Evolutionary conservation across 768 basidiomycete species (phyloP).

Genomic region (Phylloporus sp.): DNA sequence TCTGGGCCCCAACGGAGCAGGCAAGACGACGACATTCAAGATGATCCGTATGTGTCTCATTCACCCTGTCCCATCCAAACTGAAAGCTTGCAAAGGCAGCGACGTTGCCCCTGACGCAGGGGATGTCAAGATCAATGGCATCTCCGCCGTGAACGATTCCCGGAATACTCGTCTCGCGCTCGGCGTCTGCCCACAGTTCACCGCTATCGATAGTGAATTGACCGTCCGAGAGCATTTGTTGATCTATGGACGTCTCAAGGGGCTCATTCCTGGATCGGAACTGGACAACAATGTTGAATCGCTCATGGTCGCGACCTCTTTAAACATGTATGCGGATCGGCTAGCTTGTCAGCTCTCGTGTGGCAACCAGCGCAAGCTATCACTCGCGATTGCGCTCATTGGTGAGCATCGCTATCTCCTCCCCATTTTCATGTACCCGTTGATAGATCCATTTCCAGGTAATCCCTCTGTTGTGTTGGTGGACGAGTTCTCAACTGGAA

Average conservation of each 20-base stretch:
- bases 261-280: constrained; percentile 48
- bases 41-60: constrained; percentile 57
- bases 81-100: constrained; percentile 43
- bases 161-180: constrained; percentile 62
- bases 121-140: constrained; percentile 63
- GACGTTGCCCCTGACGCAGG: constrained; percentile 65
- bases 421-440: background rate
- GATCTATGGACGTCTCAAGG: constrained; percentile 73
- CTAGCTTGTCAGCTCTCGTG: constrained; percentile 73
- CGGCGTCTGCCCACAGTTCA: constrained; percentile 83
- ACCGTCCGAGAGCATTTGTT: constrained; percentile 74
- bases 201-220: constrained; percentile 73
- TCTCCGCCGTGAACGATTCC: constrained; percentile 63
- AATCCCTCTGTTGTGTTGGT: constrained; percentile 77
- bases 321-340: constrained; percentile 60
- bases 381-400: constrained; percentile 73
- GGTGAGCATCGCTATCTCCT: constrained; percentile 33
- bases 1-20: constrained; percentile 80
- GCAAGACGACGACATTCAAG: constrained; percentile 80
- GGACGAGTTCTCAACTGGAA: constrained; percentile 80
- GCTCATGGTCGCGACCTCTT: constrained; percentile 55
- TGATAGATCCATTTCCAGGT: constrained; percentile 42
- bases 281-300: constrained; percentile 51
- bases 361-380: constrained; percentile 74
- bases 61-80: background rate